phyloP scores from a whole-genome alignment of 352 stramenopile genomes.

The Globisporangium cylindrosporum region DNA sequence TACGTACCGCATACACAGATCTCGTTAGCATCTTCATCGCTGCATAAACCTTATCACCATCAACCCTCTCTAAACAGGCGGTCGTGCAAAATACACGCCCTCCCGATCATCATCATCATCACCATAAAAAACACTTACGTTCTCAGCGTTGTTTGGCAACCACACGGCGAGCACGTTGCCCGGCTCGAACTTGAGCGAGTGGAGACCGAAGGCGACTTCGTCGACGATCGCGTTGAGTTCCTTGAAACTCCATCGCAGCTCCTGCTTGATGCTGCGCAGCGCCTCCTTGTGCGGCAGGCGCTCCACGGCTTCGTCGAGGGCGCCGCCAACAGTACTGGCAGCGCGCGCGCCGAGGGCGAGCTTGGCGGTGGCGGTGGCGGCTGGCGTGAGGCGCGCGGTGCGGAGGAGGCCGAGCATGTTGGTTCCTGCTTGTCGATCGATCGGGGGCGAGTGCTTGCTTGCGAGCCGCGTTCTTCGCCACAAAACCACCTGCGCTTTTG shows the following conservation, averaged over 20 bases:
- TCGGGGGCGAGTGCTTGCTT: constrained; percentile 19
- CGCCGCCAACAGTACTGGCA: constrained; percentile 62
- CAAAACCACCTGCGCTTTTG: constrained; percentile 20
- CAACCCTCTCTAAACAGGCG: background rate
- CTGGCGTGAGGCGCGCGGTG: constrained; percentile 49
- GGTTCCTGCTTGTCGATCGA: constrained; percentile 1
- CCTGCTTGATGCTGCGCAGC: constrained; percentile 78
- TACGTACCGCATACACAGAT: background rate
- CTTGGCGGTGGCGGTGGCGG: constrained; percentile 17
- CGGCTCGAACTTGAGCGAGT: constrained; percentile 65
- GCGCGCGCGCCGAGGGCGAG: constrained; percentile 32
- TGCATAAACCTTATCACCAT: background rate
- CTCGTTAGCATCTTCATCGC: background rate
- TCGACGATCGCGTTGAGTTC: constrained; percentile 74
- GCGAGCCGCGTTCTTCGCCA: constrained; percentile 32
- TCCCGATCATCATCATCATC: background rate
- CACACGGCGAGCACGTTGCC: constrained; percentile 81
- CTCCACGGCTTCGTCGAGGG: constrained; percentile 71
- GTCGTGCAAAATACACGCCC: background rate
- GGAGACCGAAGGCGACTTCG: constrained; percentile 75
- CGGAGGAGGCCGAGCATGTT: constrained; percentile 68
- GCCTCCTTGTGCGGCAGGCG: constrained; percentile 85
- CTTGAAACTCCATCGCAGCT: constrained; percentile 84
- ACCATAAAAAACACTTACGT: constrained; percentile 27
- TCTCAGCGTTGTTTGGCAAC: constrained; percentile 84